These are phyloP conservation scores for Ustilaginoidea virens DNA, from an alignment of 2,329 filamentous ascomycete species.

Conservation along the genomic window DNA sequence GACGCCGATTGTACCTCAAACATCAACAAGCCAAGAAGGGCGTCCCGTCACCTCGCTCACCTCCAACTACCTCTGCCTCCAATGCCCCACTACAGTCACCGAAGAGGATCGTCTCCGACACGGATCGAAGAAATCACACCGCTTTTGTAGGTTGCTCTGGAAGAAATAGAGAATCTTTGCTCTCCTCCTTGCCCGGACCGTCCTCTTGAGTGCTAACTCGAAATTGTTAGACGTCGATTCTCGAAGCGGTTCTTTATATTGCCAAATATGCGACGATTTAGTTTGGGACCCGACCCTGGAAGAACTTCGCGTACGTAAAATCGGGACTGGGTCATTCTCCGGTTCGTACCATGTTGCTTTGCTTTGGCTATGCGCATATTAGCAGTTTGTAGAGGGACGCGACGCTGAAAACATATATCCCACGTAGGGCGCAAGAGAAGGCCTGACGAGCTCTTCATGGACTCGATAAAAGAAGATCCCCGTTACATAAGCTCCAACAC, in stretches of 20 bases:
- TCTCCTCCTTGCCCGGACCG: too few relatives aligned
- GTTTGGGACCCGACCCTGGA: conserved; percentile 74
- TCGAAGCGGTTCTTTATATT: conserved; percentile 58
- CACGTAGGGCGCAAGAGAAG: conserved; percentile 54
- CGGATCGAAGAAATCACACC: conserved; percentile 52
- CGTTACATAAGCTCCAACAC: conserved; percentile 67
- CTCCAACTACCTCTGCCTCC: conserved; percentile 56
- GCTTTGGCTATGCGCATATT: too few relatives aligned
- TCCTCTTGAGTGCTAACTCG: too few relatives aligned
- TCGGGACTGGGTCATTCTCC: conserved; percentile 48
- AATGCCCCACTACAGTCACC: conserved; percentile 54
- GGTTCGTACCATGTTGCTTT: conserved; percentile 24
- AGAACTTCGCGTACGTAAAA: conserved; percentile 55
- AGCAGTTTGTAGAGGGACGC: too few relatives aligned
- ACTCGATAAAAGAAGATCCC: conserved; percentile 54
- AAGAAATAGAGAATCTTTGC: too few relatives aligned
- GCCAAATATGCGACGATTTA: conserved; percentile 68
- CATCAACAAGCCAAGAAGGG: conserved; percentile 41
- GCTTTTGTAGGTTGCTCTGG: conserved; percentile 64
- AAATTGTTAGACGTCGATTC: conserved; percentile 54
- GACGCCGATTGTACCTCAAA: conserved; percentile 48
- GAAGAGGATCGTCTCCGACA: conserved; percentile 52
- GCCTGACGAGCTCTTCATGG: conserved; percentile 53
- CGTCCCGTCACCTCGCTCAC: conserved; percentile 44
- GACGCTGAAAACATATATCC: not conserved